phyloP scores from a whole-genome alignment of 1,284 basidiomycete genomes.

The Prillingera fragicola region DNA sequence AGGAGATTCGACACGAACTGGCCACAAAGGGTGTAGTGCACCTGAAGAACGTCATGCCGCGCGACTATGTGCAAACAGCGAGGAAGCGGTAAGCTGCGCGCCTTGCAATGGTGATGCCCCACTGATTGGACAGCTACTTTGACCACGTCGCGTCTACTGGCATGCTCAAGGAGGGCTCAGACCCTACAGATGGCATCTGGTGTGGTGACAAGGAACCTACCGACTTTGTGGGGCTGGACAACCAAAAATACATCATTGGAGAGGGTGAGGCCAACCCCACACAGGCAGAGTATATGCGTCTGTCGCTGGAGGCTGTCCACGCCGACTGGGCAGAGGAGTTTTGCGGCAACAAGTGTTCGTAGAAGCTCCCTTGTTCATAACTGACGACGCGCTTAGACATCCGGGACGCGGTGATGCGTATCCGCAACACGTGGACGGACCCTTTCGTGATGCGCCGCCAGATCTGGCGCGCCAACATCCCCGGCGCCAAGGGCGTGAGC shows the following conservation, averaged over 20 bases:
- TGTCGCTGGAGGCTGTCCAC: conserved; percentile 1
- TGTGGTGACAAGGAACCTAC: conserved; percentile 2
- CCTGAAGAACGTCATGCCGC: conserved; percentile 20
- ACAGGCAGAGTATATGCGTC: conserved; percentile 1
- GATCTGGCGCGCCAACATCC: conserved; percentile 20
- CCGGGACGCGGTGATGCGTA: conserved; percentile 6
- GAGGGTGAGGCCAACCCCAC: not conserved
- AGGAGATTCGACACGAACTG: conserved; percentile 9
- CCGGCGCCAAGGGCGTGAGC: conserved; percentile 8
- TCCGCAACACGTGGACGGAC: conserved; percentile 11
- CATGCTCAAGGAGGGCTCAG: conserved; percentile 11
- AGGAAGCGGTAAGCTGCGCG: conserved; percentile 1
- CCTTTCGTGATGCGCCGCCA: conserved; percentile 17
- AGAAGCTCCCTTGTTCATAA: not conserved
- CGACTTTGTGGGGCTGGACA: conserved; percentile 7
- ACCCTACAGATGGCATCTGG: conserved; percentile 11
- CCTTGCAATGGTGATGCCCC: not conserved
- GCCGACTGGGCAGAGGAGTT: conserved; percentile 7
- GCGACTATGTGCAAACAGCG: conserved; percentile 13
- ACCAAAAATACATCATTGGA: not conserved
- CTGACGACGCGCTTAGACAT: conserved; percentile 13
- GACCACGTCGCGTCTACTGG: conserved; percentile 9
- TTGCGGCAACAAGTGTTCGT: conserved; percentile 10
- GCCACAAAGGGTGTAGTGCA: conserved; percentile 19
- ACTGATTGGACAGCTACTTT: conserved; percentile 9